Percentiles rank a stretch among this genome's conserved stretches.
Conservation (phyloP, 2,329 filamentous ascomycete species). For the Phymatotrichopsis omnivora region DNA sequence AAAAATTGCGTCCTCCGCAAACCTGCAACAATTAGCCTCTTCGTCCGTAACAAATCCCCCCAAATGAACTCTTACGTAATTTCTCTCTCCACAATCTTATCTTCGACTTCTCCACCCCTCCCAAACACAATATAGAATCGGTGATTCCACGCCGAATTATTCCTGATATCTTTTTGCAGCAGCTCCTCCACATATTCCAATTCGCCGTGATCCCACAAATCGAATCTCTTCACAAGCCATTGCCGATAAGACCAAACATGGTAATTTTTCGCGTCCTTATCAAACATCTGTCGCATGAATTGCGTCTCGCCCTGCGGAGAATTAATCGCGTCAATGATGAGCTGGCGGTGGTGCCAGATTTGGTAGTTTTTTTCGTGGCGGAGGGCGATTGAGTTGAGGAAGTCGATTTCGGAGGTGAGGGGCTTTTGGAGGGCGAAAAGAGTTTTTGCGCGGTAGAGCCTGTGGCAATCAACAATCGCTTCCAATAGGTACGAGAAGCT, state of each 20-base stretch:
- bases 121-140: constrained; percentile 82
- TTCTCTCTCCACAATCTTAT: constrained; percentile 61
- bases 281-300: constrained; percentile 73
- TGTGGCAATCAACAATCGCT: constrained; percentile 32
- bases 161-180: constrained; percentile 71
- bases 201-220: constrained; percentile 49
- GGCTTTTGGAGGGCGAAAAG: constrained; percentile 49
- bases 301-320: constrained; percentile 54
- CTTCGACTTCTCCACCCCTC: constrained; percentile 41
- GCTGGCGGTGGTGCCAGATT: constrained; percentile 73
- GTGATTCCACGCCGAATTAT: constrained; percentile 97
- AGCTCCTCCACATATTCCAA: constrained; percentile 60
- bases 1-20: constrained; percentile 55
- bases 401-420: constrained; percentile 56
- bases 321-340: constrained; percentile 50
- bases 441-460: constrained; percentile 76
- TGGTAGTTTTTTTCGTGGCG: constrained; percentile 95
- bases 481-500: too few species aligned
- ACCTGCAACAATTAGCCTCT: background rate
- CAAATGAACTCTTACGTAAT: constrained; percentile 37
- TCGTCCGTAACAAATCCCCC: too few species aligned
- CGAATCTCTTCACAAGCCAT: constrained; percentile 57
- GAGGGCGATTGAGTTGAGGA: constrained; percentile 76
- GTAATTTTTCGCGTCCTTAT: constrained; percentile 88
- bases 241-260: constrained; percentile 91